Evolutionary conservation across 768 basidiomycete species (phyloP).

Genomic region (Boletus rubropictus): DNA sequence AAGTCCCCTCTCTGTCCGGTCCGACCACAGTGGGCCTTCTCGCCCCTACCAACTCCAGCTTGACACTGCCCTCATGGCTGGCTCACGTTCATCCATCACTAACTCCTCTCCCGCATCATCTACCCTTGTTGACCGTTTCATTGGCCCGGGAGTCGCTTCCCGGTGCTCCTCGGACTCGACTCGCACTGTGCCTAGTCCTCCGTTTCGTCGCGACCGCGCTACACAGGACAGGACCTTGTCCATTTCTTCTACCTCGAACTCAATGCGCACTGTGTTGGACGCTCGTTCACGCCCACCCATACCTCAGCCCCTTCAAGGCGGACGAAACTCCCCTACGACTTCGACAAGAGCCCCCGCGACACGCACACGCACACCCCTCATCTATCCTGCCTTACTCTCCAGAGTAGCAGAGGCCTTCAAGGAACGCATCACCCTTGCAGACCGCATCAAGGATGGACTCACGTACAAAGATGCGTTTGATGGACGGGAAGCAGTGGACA

Average conservation of each 20-base stretch:
- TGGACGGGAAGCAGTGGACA: constrained; percentile 94
- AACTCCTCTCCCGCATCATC: constrained; percentile 44
- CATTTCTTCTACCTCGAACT: constrained; percentile 56
- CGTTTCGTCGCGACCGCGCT: constrained; percentile 53
- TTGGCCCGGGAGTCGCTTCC: constrained; percentile 22
- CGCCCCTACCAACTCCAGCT: constrained; percentile 54
- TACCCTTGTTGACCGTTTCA: constrained; percentile 33
- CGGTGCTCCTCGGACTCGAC: constrained; percentile 70
- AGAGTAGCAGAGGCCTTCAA: constrained; percentile 92
- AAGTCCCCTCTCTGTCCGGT: constrained; percentile 37
- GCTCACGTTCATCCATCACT: constrained; percentile 37
- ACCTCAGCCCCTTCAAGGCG: constrained; percentile 34
- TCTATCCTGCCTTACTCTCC: constrained; percentile 95
- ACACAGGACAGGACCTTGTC: constrained; percentile 71
- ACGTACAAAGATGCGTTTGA: constrained; percentile 97
- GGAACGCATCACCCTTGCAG: constrained; percentile 67
- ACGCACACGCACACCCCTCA: constrained; percentile 57
- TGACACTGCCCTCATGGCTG: constrained; percentile 44
- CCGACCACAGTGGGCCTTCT: constrained; percentile 33
- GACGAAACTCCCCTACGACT: constrained; percentile 33
- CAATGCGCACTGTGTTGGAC: constrained; percentile 44
- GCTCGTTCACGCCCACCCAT: constrained; percentile 33
- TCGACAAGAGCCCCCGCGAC: constrained; percentile 34
- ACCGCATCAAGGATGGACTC: constrained; percentile 89
- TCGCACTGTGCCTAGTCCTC: constrained; percentile 50